Evolutionary conservation across 257 asterid species (phyloP), one percentile per base, ranked within the genome.

Genomic region (Plantago major): DNA sequence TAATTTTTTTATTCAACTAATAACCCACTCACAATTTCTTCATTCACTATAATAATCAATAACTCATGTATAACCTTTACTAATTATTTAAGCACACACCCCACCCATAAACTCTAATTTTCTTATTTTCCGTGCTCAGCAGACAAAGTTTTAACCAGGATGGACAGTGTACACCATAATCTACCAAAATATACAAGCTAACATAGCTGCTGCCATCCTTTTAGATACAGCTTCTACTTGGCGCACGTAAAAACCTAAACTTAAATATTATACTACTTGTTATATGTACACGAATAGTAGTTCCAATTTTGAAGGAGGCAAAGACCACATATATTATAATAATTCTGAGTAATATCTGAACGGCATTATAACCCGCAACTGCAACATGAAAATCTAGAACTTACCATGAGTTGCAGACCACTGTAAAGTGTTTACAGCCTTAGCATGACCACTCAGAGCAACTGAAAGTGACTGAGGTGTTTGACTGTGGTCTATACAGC

Each of bases 321-420:
- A 33, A 33, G 40, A 33, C 40, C 3, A 33, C 6, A 33, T 1
- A 33, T 7, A 33, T 7, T 5, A 33, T 5, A 4, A 7, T 33
- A 33, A 22, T 22, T 22, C 26, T 1, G 40, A 33, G 40, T 33
- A 33, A 7, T 33, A 33, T 33, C 40, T 33, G 40, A 46, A 51
- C 42, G 43, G 45, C n/a, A n/a, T 16, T 10, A 11, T 18, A 63
- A 22, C 28, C 14, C 45, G 62, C 28, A 30, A 14, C 46, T 64
- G 13, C 10, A 52, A 50, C 53, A 22, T 68, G 16, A 63, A 46
- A 42, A 51, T 54, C 58, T 10, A 66, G 46, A 55, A 71, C 80
- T 80, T 71, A 89, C 99, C 71, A 44, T 87, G 96, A 64, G 69
- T 73, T 55, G 55, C 76, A 55, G 96, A 93, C 99, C 99, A 93